Evolutionary conservation across 306 rosid genomes (phyloP), one percentile per base, ranked within the genome.

Genomic region (Quercus wislizeni): DNA sequence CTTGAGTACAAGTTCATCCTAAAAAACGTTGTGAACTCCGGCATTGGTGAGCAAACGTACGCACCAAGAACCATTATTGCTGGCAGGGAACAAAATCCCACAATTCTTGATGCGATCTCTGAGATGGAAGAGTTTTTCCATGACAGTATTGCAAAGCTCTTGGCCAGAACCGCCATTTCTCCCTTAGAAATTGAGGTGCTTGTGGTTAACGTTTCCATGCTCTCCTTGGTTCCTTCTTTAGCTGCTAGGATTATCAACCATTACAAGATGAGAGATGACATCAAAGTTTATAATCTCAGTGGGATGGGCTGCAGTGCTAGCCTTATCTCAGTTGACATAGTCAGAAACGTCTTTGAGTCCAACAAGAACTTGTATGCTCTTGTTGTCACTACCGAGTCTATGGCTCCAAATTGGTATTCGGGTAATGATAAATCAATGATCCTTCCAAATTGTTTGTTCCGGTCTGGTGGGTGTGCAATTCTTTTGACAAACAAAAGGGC

Each of bases 221-320:
- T 88, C 5, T 25, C 95, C 5, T 0, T 81, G 20, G 63, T 77
- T 6, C 97, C 98, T 12, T 94, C 98, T 12, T 71, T 94, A 1
- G 31, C 97, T 4, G 78, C 94, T 0, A 73, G 88, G 18, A 91
- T 94, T 57, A 74, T 91, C 5, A 89, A 86, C 80, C 89, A 46
- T 58, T 94, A 87, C 86, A 94, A 92, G 70, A 78, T 94, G 96
- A 87, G 90, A 72, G 83, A 88, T 13, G 90, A 94, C 64, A 69
- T 94, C 5, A 91, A 95, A 86, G 92, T 90, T 18, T 92, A 46
- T 64, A 95, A 92, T 61, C 92, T 95, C 85, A 81, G 87, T 4
- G 98, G 97, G 0, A 95, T 95, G 99, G 99, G 99, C 0, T 95
- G 99, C 74, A 89, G 96, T 35, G 99, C 99, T 0, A 92, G 97